These are phyloP conservation scores for Solanum hybrid DNA, from an alignment of 305 asterid genomes.

Conservation along the genomic window DNA sequence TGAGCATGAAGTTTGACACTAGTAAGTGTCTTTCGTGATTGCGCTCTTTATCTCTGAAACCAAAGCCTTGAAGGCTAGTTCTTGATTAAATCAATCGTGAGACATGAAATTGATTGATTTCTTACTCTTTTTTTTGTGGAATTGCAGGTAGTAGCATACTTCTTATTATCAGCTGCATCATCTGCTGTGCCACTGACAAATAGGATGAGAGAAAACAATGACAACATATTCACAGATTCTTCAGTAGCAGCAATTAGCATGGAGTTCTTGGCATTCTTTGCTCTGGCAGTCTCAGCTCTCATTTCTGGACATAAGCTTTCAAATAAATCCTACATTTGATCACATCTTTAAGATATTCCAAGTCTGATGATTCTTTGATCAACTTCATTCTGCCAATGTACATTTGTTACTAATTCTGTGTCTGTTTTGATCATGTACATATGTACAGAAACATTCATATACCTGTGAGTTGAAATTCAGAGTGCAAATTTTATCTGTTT, in stretches of 20 bases:
- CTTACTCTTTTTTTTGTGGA: not conserved
- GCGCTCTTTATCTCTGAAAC: not conserved
- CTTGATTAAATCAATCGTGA: not conserved
- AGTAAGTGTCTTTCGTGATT: not conserved
- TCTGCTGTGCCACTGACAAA: slow-evolving; percentile 74
- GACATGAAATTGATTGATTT: not conserved
- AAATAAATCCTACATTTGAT: slow-evolving; percentile 50
- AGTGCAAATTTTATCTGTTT: not conserved
- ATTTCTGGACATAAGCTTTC: slow-evolving; percentile 76
- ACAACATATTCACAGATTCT: slow-evolving; percentile 74
- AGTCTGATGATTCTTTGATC: not conserved
- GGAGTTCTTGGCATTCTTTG: slow-evolving; percentile 72
- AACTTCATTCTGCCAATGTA: not conserved
- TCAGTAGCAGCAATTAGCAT: slow-evolving; percentile 70
- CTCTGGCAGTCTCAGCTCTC: slow-evolving; percentile 54
- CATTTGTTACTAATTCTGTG: not conserved
- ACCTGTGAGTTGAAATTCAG: not conserved
- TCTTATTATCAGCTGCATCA: slow-evolving; percentile 74
- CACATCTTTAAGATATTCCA: not conserved
- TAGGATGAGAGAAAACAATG: slow-evolving; percentile 57
- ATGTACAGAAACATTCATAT: not conserved
- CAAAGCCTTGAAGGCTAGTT: not conserved
- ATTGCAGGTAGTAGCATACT: slow-evolving; percentile 44
- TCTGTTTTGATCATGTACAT: not conserved
- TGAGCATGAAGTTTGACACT: not conserved